Evolutionary conservation across 2,329 filamentous ascomycete genomes (phyloP).

Genomic region (Xylaria sp.): DNA sequence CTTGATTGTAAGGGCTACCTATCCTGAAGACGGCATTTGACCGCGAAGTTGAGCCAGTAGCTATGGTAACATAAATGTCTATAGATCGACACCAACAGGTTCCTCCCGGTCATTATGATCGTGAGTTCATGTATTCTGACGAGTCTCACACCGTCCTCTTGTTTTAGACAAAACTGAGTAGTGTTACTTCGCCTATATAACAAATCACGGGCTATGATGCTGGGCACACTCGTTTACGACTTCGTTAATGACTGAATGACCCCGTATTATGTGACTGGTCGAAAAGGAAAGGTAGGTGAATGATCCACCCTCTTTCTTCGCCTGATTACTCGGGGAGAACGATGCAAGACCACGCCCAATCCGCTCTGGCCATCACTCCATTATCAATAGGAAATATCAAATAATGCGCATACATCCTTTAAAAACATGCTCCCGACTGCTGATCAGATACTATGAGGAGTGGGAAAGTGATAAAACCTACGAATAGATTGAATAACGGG

Average conservation of each 20-base stretch:
- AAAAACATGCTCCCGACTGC: not conserved
- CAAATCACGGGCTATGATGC: conserved; percentile 6
- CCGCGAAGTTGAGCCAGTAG: not conserved
- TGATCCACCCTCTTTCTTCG: conserved; percentile 5
- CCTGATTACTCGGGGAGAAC: not conserved
- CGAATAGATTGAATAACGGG: not conserved
- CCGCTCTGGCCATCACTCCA: not conserved
- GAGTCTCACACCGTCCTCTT: not conserved
- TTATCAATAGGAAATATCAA: not conserved
- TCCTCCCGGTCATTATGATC: not conserved
- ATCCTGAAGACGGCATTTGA: not conserved
- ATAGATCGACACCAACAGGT: not conserved
- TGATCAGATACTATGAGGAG: not conserved
- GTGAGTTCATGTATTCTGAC: not conserved
- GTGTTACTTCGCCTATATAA: not conserved
- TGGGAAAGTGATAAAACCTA: not conserved
- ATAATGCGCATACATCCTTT: not conserved
- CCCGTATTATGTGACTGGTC: conserved; percentile 3
- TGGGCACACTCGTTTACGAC: not conserved
- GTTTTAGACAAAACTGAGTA: not conserved
- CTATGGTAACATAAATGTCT: not conserved
- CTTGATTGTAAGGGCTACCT: not conserved
- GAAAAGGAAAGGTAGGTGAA: conserved; percentile 1
- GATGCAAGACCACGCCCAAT: not conserved
- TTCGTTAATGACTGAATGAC: not conserved